Percentiles rank a stretch among this genome's conserved stretches.
Conservation (phyloP, 371 early-diverging fungal species). For the Dichotomocladium elegans region DNA sequence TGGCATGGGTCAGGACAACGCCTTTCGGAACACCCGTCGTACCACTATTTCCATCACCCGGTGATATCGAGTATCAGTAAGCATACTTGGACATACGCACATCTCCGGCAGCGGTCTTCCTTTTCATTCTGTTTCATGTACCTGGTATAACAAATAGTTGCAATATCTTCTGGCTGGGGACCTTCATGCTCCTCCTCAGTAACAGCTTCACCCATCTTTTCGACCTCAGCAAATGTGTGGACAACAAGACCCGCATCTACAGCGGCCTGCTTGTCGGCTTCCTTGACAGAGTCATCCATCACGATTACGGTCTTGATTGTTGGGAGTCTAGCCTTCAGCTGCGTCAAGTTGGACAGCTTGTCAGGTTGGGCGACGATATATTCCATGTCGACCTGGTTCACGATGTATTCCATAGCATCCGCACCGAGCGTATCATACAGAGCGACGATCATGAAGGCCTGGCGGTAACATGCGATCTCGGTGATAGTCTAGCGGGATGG, state of each 20-base stretch:
- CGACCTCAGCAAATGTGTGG: slow-evolving; percentile 59
- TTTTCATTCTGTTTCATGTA: slow-evolving; percentile 40
- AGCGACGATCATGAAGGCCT: slow-evolving; percentile 69
- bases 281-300: slow-evolving; percentile 66
- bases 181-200: slow-evolving; percentile 33
- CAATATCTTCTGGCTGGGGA: slow-evolving; percentile 69
- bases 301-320: slow-evolving; percentile 64
- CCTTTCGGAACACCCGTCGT: slow-evolving; percentile 59
- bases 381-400: slow-evolving; percentile 69
- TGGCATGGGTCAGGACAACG: slow-evolving; percentile 75
- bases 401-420: slow-evolving; percentile 74
- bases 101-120: background rate
- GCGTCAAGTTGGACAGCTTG: slow-evolving; percentile 69
- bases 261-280: slow-evolving; percentile 23
- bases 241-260: slow-evolving; percentile 38
- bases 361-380: slow-evolving; percentile 75
- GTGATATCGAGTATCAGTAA: background rate
- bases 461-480: slow-evolving; percentile 70
- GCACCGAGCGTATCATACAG: slow-evolving; percentile 86
- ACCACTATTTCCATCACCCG: slow-evolving; percentile 41
- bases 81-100: slow-evolving; percentile 28
- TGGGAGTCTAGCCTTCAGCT: slow-evolving; percentile 50
- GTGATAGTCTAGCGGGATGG: slow-evolving; percentile 54
- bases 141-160: slow-evolving; percentile 97
- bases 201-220: slow-evolving; percentile 51